phyloP scores from a whole-genome alignment of 768 basidiomycete species.

The Amanita pallidorosea region DNA sequence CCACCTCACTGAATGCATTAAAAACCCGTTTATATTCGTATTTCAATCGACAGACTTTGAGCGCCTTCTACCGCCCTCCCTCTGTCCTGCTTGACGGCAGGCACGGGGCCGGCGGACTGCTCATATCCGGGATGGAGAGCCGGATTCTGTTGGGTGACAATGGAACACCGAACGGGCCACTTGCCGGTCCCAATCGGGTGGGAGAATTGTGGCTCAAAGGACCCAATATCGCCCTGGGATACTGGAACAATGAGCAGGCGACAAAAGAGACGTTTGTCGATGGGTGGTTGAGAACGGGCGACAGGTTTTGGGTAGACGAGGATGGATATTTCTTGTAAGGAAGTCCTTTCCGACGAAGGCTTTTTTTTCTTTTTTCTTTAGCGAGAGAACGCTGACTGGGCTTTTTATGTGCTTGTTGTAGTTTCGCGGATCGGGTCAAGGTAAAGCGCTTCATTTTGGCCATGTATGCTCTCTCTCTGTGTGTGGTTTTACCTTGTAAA shows the following conservation, averaged over 20 bases:
- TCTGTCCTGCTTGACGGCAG: conserved; percentile 36
- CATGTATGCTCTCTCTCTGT: too few relatives aligned
- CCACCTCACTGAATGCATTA: background rate
- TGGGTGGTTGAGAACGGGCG: conserved; percentile 73
- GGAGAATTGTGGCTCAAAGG: conserved; percentile 60
- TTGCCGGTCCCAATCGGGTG: conserved; percentile 42
- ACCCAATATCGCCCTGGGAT: conserved; percentile 49
- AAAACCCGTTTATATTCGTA: background rate
- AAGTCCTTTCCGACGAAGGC: too few relatives aligned
- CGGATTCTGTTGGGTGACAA: conserved; percentile 54
- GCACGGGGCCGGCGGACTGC: conserved; percentile 41
- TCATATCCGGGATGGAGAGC: conserved; percentile 55
- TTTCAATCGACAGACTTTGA: conserved; percentile 36
- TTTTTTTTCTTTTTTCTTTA: too few relatives aligned
- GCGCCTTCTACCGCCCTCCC: conserved; percentile 30
- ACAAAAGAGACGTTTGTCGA: conserved; percentile 55
- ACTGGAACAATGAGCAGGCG: conserved; percentile 62
- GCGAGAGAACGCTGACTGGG: background rate
- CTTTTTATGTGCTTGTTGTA: conserved; percentile 14
- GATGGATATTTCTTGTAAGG: conserved; percentile 60
- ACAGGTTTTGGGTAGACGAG: conserved; percentile 51
- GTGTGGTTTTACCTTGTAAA: too few relatives aligned
- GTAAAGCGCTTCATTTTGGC: too few relatives aligned
- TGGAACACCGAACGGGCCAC: conserved; percentile 9
- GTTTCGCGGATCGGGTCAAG: conserved; percentile 64